Evolutionary conservation across 495 filamentous ascomycete species (phyloP), one percentile per base, ranked within the genome.

Genomic region (Corynascus novoguineensis): DNA sequence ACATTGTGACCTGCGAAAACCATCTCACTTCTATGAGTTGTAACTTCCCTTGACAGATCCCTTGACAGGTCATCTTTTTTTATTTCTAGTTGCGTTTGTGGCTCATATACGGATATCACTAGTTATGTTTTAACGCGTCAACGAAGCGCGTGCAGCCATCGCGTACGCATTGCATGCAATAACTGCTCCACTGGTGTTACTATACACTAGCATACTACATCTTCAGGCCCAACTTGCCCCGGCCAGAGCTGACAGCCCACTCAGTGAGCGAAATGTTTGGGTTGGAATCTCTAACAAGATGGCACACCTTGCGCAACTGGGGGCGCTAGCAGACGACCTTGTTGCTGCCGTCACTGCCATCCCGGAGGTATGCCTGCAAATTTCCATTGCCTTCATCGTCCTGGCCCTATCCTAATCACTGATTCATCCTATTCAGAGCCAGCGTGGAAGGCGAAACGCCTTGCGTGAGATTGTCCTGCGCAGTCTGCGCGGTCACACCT

Each of bases 401-500:
- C 22, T 4, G 6, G 4, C n/a, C 37, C 21, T 17, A 41, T 15
- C 27, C 9, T 12, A 12, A 12, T 27, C n/a, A 31, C 28, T 49
- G 32, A 50, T 55, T 40, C 9, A 60, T 27, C 10, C 51, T 17
- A n/a, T 28, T n/a, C 52, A 77, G 75, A 68, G 66, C 25, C 68
- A 80, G 66, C 68, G 63, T 1, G 53, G 59, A 49, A 73, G 68
- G 61, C 83, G 82, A 72, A 74, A 78, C 59, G 61, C 68, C 5
- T 69, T 72, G 28, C 68, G 68, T 58, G 73, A 86, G 17, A 74
- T 76, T n/a, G 73, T 78, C 1, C 65, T 83, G 32, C 78, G 76
- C 14, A 77, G 68, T 37, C 68, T 92, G 35, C 76, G 78, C 52
- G 71, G 83, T 34, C 76, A 86, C 50, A 78, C 73, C 34, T 86